Conservation (phyloP, 2,329 filamentous ascomycete genomes). For the Beauveria asiatica region DNA sequence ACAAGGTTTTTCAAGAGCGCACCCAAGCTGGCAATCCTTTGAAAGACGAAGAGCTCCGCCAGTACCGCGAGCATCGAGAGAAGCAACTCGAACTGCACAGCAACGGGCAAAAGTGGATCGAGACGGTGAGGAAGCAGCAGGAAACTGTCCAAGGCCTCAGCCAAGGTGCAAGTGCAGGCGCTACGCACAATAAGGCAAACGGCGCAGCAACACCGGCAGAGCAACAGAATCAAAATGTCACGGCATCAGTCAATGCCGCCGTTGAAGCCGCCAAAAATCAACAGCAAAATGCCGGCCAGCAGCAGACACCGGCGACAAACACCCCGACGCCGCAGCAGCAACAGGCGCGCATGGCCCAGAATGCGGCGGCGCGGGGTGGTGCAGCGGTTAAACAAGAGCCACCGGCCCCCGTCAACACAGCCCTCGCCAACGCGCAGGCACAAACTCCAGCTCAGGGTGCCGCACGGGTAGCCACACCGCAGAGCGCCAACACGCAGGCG, state of each 20-base stretch:
- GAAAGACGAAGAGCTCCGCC: conserved; percentile 38
- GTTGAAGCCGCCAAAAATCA: conserved; percentile 39
- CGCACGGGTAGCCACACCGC: conserved; percentile 41
- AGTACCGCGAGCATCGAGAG: conserved; percentile 35
- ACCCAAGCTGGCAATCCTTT: conserved; percentile 34
- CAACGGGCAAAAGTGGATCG: conserved; percentile 41
- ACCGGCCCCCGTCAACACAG: conserved; percentile 40
- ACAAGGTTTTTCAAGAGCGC: conserved; percentile 34
- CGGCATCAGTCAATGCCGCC: conserved; percentile 34
- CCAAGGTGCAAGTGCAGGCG: background rate
- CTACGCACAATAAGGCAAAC: conserved; percentile 17
- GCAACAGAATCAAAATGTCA: conserved; percentile 20
- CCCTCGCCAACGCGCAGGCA: conserved; percentile 32
- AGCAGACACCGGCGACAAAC: conserved; percentile 23
- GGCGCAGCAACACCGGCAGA: conserved; percentile 10
- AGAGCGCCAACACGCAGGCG: conserved; percentile 32
- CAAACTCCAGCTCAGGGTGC: conserved; percentile 41
- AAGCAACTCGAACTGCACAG: conserved; percentile 35
- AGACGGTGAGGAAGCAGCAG: conserved; percentile 38
- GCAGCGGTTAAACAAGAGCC: conserved; percentile 20
- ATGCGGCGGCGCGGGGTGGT: conserved; percentile 12
- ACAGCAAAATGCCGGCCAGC: conserved; percentile 22
- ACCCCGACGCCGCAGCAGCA: conserved; percentile 20
- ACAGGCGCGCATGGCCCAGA: conserved; percentile 23
- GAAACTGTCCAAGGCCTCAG: conserved; percentile 27